Evolutionary conservation across 495 filamentous ascomycete species (phyloP).

Genomic region (Evernia prunastri): DNA sequence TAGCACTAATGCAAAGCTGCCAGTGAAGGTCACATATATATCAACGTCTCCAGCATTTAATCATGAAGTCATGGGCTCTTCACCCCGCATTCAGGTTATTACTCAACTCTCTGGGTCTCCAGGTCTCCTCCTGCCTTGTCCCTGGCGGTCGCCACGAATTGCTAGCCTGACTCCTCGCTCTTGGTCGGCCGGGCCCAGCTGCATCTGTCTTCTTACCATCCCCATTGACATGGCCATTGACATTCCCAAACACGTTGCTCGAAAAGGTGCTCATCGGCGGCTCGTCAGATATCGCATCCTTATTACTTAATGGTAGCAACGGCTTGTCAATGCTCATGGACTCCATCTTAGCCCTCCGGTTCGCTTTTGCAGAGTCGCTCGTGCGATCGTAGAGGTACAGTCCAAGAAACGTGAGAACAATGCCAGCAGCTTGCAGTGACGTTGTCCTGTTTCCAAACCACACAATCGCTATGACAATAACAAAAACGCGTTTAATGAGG

Average conservation of each 20-base stretch:
- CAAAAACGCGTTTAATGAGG: constrained; percentile 93
- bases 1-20: background rate
- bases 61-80: constrained; percentile 8
- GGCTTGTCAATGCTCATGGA: constrained; percentile 53
- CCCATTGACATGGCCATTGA: constrained; percentile 34
- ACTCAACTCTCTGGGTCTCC: constrained; percentile 50
- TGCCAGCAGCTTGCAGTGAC: constrained; percentile 71
- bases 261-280: constrained; percentile 33
- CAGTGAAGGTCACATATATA: background rate
- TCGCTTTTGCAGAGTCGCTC: constrained; percentile 73
- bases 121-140: constrained; percentile 75
- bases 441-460: constrained; percentile 94
- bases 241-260: constrained; percentile 26
- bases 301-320: constrained; percentile 60
- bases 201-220: constrained; percentile 60
- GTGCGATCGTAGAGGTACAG: constrained; percentile 96
- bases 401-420: constrained; percentile 81
- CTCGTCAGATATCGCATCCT: constrained; percentile 22
- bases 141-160: constrained; percentile 60
- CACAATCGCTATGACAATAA: constrained; percentile 88
- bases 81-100: constrained; percentile 9
- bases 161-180: constrained; percentile 51
- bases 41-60: constrained; percentile 5
- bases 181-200: constrained; percentile 41
- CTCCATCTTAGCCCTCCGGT: constrained; percentile 55